Evolutionary conservation across 768 basidiomycete species (phyloP).

Genomic region (Sarcomyxa edulis): DNA sequence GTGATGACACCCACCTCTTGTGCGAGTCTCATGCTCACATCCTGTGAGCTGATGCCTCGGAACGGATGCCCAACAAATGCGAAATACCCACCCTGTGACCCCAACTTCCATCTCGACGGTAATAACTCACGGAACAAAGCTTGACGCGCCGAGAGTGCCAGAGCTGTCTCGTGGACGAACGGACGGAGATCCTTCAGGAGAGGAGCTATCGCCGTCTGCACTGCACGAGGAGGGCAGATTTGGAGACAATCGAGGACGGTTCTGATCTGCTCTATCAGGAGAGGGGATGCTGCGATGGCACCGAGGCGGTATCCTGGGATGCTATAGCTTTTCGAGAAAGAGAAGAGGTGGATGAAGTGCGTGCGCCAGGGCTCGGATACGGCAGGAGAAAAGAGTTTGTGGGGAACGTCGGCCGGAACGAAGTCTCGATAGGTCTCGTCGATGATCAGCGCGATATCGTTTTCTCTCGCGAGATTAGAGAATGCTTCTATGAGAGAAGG

Average conservation of each 20-base stretch:
- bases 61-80: slow-evolving; percentile 75
- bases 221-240: slow-evolving; percentile 70
- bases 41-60: slow-evolving; percentile 33
- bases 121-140: slow-evolving; percentile 46
- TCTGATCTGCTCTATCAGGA: slow-evolving; percentile 40
- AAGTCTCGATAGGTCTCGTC: slow-evolving; percentile 92
- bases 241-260: slow-evolving; percentile 73
- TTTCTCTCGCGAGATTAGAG: slow-evolving; percentile 46
- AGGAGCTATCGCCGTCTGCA: slow-evolving; percentile 61
- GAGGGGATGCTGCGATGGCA: slow-evolving; percentile 56
- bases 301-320: slow-evolving; percentile 84
- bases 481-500: slow-evolving; percentile 53
- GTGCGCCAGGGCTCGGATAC: slow-evolving; percentile 46
- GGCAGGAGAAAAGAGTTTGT: slow-evolving; percentile 43
- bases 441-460: slow-evolving; percentile 62
- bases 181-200: slow-evolving; percentile 47
- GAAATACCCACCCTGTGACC: slow-evolving; percentile 68
- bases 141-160: slow-evolving; percentile 46
- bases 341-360: slow-evolving; percentile 65
- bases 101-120: slow-evolving; percentile 53
- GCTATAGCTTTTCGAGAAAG: slow-evolving; percentile 77
- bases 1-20: slow-evolving; percentile 57
- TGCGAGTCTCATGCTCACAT: slow-evolving; percentile 57
- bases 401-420: slow-evolving; percentile 40
- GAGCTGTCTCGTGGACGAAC: slow-evolving; percentile 48